A percentile compares a stretch with the other conserved stretches of the same genome.
Evolutionary conservation across 495 filamentous ascomycete species (phyloP).

Genomic region (Cetradonia linearis): DNA sequence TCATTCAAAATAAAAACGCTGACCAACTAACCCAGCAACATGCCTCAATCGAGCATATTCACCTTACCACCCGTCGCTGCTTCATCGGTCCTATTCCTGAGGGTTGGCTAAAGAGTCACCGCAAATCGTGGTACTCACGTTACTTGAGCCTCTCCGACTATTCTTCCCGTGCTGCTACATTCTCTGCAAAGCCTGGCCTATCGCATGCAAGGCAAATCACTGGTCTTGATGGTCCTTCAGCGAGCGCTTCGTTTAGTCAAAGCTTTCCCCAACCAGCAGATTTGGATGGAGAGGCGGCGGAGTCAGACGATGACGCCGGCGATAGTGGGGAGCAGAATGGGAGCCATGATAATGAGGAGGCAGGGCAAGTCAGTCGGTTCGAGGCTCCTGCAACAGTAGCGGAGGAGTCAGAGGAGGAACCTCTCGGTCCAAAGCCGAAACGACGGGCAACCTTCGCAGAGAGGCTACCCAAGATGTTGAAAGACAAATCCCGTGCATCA

Average conservation of each 20-base stretch:
- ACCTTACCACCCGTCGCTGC: constrained; percentile 51
- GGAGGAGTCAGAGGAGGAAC: constrained; percentile 1
- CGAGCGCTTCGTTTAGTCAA: constrained; percentile 28
- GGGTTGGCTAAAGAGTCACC: constrained; percentile 57
- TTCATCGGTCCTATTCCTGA: constrained; percentile 62
- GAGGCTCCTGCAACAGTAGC: constrained; percentile 14
- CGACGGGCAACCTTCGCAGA: constrained; percentile 2
- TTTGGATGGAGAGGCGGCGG: constrained; percentile 28
- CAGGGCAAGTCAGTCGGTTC: constrained; percentile 23
- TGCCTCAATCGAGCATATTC: constrained; percentile 51
- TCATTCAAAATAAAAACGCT: neutral
- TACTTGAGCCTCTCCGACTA: constrained; percentile 46
- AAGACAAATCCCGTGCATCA: neutral
- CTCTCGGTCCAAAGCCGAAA: constrained; percentile 3
- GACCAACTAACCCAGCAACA: constrained; percentile 38
- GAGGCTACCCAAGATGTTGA: neutral
- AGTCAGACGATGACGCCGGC: constrained; percentile 2
- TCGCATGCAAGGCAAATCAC: constrained; percentile 34
- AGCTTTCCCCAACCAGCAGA: constrained; percentile 39
- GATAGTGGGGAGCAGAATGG: constrained; percentile 22
- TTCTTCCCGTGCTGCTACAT: constrained; percentile 45
- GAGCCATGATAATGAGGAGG: constrained; percentile 21
- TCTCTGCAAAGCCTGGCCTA: constrained; percentile 39
- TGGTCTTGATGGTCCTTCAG: constrained; percentile 34
- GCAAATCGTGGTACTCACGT: constrained; percentile 51